phyloP scores from a whole-genome alignment of 306 rosid species.

The Bauhinia variegata region DNA sequence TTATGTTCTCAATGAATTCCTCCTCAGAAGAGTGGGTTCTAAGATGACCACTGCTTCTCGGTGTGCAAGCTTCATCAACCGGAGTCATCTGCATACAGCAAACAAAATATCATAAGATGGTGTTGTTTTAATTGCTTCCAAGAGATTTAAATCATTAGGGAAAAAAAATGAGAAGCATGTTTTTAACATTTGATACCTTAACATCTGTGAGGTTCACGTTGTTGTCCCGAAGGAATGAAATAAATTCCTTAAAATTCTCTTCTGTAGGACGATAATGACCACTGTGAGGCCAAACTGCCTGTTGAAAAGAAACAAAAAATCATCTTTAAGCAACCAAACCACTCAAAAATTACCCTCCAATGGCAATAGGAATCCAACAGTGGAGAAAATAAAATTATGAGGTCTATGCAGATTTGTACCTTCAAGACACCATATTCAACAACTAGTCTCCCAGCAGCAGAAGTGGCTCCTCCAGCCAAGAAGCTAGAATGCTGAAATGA shows the following conservation, averaged over 20 bases:
- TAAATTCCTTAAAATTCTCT: constrained; percentile 80
- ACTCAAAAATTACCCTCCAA: constrained; percentile 1
- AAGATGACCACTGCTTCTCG: constrained; percentile 58
- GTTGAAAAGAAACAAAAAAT: constrained; percentile 47
- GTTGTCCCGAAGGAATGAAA: constrained; percentile 83
- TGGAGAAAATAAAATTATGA: constrained; percentile 17
- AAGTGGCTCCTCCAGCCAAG: constrained; percentile 99
- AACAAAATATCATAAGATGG: constrained; percentile 38
- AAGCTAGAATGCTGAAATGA: constrained; percentile 97
- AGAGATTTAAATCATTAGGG: constrained; percentile 15
- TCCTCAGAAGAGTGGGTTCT: constrained; percentile 85
- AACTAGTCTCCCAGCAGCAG: constrained; percentile 95
- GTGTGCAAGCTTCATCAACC: constrained; percentile 46
- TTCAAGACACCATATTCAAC: constrained; percentile 78
- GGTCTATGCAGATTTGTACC: constrained; percentile 47
- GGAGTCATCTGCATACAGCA: constrained; percentile 72
- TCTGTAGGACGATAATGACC: constrained; percentile 94
- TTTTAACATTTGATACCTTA: constrained; percentile 58
- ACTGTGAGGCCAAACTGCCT: constrained; percentile 99
- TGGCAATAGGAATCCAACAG: constrained; percentile 13
- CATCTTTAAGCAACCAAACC: constrained; percentile 16
- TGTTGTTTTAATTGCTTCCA: constrained; percentile 13
- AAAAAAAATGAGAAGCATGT: constrained; percentile 17
- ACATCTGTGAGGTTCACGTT: constrained; percentile 79
- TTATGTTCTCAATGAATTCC: constrained; percentile 53